Evolutionary conservation across 306 rosid species (phyloP).

Genomic region (Prunus armeniaca): DNA sequence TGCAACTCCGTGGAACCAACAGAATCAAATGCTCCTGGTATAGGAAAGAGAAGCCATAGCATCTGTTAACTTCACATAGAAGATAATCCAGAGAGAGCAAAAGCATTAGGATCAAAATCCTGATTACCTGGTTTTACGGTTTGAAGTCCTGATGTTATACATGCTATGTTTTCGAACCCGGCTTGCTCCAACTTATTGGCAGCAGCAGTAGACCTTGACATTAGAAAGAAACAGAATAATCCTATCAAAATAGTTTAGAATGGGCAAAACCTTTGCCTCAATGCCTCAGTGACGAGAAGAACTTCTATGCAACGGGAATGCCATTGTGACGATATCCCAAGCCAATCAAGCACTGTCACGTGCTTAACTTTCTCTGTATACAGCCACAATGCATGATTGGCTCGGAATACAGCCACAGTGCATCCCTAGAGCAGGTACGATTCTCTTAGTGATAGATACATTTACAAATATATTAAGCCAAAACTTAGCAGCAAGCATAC

Average conservation of each 20-base stretch:
- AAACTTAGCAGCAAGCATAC: background rate
- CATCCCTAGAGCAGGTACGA: too few relatives aligned
- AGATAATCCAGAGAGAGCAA: background rate
- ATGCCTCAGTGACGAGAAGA: too few relatives aligned
- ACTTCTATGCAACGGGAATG: too few relatives aligned
- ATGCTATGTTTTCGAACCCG: slow-evolving; percentile 73
- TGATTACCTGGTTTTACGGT: slow-evolving; percentile 65
- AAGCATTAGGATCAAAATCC: background rate
- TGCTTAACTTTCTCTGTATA: too few relatives aligned
- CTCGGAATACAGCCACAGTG: too few relatives aligned
- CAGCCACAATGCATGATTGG: too few relatives aligned
- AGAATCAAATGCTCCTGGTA: slow-evolving; percentile 72
- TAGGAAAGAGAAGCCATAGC: background rate
- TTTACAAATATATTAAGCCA: too few relatives aligned
- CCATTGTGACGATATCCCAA: too few relatives aligned
- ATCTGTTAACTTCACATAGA: background rate
- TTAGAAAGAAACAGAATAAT: slow-evolving; percentile 24
- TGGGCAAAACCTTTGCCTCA: too few relatives aligned
- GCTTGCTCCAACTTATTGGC: slow-evolving; percentile 68
- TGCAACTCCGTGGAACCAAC: slow-evolving; percentile 77
- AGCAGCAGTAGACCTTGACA: slow-evolving; percentile 80
- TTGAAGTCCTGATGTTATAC: slow-evolving; percentile 89
- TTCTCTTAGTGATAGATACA: too few relatives aligned
- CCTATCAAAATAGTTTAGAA: slow-evolving; percentile 22
- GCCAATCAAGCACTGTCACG: too few relatives aligned